A percentile compares a stretch with the other conserved stretches of the same genome.
These are phyloP conservation scores for Eremochloa ophiuroides DNA, from an alignment of 176 grass and related monocot species.

Conservation along the genomic window DNA sequence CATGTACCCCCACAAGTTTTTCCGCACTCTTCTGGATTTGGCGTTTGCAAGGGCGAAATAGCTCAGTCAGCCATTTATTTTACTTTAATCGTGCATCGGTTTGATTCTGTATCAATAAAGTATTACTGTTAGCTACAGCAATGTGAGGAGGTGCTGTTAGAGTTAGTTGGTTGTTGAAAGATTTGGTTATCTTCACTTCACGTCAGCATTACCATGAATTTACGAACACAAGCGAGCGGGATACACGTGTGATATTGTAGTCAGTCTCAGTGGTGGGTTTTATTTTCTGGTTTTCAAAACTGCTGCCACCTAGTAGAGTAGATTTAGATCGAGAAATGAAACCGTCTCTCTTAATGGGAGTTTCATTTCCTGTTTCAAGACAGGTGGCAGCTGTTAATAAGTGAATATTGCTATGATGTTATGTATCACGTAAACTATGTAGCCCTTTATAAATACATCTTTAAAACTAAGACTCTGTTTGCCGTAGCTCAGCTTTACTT, in stretches of 20 bases:
- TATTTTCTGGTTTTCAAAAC: no score
- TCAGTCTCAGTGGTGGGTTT: no score
- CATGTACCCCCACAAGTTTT: slow-evolving; percentile 69
- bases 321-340: no score
- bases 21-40: slow-evolving; percentile 66
- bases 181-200: neutral
- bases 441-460: no score
- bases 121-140: neutral
- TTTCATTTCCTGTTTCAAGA: no score
- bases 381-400: no score
- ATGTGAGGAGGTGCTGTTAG: neutral
- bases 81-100: neutral
- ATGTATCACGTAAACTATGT: no score
- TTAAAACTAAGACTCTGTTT: no score
- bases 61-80: neutral
- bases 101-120: neutral
- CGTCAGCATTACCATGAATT: neutral
- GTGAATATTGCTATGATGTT: no score
- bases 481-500: no score
- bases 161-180: neutral
- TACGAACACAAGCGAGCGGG: neutral
- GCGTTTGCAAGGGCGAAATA: slow-evolving; percentile 59
- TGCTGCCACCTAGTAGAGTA: no score
- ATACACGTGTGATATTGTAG: neutral
- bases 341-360: no score